phyloP scores from a whole-genome alignment of 768 basidiomycete genomes.

The Asterophora parasitica region DNA sequence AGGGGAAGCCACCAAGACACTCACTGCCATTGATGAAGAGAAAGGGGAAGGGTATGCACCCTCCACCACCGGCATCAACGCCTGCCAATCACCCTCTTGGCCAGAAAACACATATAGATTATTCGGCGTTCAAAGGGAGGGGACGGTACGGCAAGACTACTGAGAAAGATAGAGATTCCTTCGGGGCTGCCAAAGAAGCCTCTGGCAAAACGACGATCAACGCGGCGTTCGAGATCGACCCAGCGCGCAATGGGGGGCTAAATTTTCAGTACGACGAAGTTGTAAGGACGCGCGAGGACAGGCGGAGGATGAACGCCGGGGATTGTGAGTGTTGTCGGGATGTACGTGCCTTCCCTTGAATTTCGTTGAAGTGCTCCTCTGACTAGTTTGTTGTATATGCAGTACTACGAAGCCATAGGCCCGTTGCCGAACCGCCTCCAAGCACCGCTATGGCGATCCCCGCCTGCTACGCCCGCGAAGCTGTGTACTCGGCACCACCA shows the following conservation, averaged over 20 bases:
- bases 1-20: too few relatives aligned
- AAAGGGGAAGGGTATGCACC: conserved; percentile 6
- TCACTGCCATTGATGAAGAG: conserved; percentile 16
- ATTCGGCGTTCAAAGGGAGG: conserved; percentile 49
- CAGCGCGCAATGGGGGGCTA: conserved; percentile 58
- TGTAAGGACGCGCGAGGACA: conserved; percentile 58
- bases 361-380: not conserved
- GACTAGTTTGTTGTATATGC: conserved; percentile 1
- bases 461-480: conserved; percentile 31
- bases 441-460: conserved; percentile 74
- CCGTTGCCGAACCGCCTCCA: conserved; percentile 62
- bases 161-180: too few relatives aligned
- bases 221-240: conserved; percentile 61
- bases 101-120: conserved; percentile 29
- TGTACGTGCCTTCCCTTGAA: conserved; percentile 35
- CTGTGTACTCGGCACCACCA: conserved; percentile 23
- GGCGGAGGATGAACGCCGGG: conserved; percentile 63
- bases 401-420: conserved; percentile 81
- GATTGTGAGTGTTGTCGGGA: conserved; percentile 83
- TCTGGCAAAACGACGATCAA: conserved; percentile 46
- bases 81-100: conserved; percentile 19
- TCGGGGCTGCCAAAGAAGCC: too few relatives aligned
- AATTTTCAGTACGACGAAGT: conserved; percentile 73
- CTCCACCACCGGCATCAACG: conserved; percentile 15
- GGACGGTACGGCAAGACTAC: conserved; percentile 46